Evolutionary conservation across 148 eudicot species (phyloP).

Genomic region (Pharnaceum exiguum): DNA sequence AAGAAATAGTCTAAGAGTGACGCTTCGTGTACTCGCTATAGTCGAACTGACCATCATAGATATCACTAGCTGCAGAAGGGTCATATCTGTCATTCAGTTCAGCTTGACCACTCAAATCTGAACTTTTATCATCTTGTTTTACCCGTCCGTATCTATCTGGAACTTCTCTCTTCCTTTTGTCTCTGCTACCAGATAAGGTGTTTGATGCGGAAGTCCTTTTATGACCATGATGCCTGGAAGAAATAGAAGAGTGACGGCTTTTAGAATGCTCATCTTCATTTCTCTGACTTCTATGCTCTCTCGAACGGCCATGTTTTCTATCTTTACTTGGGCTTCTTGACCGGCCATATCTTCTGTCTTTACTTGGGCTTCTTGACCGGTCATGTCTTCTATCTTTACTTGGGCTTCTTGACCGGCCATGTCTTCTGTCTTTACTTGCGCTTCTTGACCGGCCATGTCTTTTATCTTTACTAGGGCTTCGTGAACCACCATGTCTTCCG

Average conservation of each 20-base stretch:
- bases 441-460: too few relatives aligned
- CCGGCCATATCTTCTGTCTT: too few relatives aligned
- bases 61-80: slow-evolving; percentile 56
- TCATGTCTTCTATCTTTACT: slow-evolving; percentile 29
- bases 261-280: slow-evolving; percentile 23
- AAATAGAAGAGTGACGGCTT: slow-evolving; percentile 12
- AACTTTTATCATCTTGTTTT: slow-evolving; percentile 24
- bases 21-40: slow-evolving; percentile 19
- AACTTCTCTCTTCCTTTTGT: slow-evolving; percentile 23
- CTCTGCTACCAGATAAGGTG: slow-evolving; percentile 26
- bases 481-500: slow-evolving; percentile 26
- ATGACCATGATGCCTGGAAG: slow-evolving; percentile 10
- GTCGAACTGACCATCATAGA: slow-evolving; percentile 28
- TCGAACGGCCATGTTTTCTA: too few relatives aligned
- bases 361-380: too few relatives aligned
- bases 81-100: slow-evolving; percentile 80
- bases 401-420: slow-evolving; percentile 35
- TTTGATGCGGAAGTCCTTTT: slow-evolving; percentile 13
- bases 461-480: too few relatives aligned
- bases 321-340: too few relatives aligned
- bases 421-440: too few relatives aligned
- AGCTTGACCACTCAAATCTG: slow-evolving; percentile 24
- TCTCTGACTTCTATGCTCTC: slow-evolving; percentile 34
- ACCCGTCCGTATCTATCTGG: slow-evolving; percentile 32
- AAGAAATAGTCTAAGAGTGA: neutral